Conservation (phyloP, 164 flowering plant genomes). For the Tetrastigma voinierianum region DNA sequence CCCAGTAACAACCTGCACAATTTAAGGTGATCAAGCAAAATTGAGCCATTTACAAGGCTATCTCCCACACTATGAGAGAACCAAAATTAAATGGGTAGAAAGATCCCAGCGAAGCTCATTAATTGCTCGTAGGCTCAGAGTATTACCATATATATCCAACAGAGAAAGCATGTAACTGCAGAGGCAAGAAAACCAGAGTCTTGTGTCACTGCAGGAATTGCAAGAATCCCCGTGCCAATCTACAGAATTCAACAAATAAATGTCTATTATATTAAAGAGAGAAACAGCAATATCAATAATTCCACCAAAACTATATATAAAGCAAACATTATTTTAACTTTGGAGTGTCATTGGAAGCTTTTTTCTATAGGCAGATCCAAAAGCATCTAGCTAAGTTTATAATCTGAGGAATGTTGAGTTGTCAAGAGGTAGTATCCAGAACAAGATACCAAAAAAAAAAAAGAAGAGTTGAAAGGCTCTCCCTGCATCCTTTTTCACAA, state of each 20-base stretch:
- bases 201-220: conserved; percentile 96
- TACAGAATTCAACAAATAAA: conserved; percentile 14
- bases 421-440: no score
- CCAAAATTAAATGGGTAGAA: not conserved
- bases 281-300: not conserved
- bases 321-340: no score
- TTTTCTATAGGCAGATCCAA: no score
- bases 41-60: not conserved
- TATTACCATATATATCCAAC: conserved; percentile 91
- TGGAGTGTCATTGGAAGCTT: no score
- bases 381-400: no score
- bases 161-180: conserved; percentile 63
- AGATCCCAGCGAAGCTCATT: no score
- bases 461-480: no score
- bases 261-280: not conserved
- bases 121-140: not conserved
- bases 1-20: conserved; percentile 82
- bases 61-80: not conserved
- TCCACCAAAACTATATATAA: no score
- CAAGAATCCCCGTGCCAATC: conserved; percentile 97
- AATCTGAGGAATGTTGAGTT: no score
- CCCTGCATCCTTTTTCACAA: no score
- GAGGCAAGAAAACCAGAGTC: conserved; percentile 95
- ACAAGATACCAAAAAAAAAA: no score
- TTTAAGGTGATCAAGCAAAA: not conserved